Base-by-base conservation (phyloP, 345 rosid species). In the Populus deltoides region DNA sequence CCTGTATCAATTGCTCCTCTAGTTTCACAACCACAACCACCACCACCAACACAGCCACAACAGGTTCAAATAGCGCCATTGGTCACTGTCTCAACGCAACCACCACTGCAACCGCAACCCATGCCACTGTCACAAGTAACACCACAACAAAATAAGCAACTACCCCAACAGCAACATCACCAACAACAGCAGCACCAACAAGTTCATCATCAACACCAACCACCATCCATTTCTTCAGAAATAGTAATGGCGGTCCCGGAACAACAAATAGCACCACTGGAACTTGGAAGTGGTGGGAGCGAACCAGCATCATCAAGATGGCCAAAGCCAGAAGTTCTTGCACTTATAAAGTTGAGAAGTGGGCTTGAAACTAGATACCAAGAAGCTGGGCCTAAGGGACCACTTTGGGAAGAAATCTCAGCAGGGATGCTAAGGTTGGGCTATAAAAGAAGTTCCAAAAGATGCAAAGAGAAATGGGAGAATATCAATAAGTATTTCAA, bases 241-340 rank as follows among this genome's bases (percentile, higher is more conserved):
- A 82, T 84, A 27, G 81, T 87, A 62, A 82, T 86, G 83, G 87
- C 87, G 9, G 74, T 88, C 75, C 89, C 92, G 4, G 90, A 90
- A 70, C 89, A 88, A 45, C 87, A 83, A 65, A 67, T 86, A 45
- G 84, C 87, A 39, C 78, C 80, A 22, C 87, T 78, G 72, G 81
- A 84, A 25, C 22, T 77, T 59, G 72, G 53, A 20, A 24, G 27
- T 13, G 27, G 29, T 36, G 82, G 83, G 77, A 79, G 82, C 76
- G 90, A 89, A 51, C 81, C 79, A 68, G 35, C 51, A 43, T 78
- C 81, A 9, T 73, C 81, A 25, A 73, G 81, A 59, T 79, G 81
- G 81, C 81, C 81, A 10, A 79, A 79, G 69, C 18, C 41, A 17
- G 77, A 79, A 71, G 75, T 78, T 10, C 70, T 61, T 27, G 77